Evolutionary conservation across 2,329 filamentous ascomycete genomes (phyloP).

Genomic region (Neoarthrinium moseri): DNA sequence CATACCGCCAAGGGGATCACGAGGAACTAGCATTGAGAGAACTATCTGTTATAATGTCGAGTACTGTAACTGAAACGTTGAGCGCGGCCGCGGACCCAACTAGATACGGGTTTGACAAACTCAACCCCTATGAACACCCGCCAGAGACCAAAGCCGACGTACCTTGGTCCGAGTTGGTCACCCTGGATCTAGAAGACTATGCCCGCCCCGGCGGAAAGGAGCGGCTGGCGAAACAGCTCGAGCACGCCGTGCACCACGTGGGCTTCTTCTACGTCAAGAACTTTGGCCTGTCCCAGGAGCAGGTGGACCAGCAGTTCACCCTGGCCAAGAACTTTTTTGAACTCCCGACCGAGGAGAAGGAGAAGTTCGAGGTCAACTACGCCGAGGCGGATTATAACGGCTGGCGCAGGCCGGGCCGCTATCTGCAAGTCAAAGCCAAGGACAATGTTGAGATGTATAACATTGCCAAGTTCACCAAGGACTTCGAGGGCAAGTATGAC

Average conservation of each 20-base stretch:
- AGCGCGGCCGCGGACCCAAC: no score
- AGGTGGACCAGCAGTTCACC: constrained; percentile 5
- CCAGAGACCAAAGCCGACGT: constrained; percentile 4
- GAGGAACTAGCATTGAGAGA: no score
- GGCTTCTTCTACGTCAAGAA: constrained; percentile 8
- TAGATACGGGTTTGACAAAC: no score
- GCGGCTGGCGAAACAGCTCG: not conserved
- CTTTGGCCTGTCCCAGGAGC: not conserved
- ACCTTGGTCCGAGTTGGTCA: constrained; percentile 3
- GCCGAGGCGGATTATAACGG: constrained; percentile 4
- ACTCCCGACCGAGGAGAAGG: constrained; percentile 42
- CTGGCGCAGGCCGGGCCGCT: not conserved
- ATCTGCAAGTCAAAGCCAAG: constrained; percentile 22
- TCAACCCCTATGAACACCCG: not conserved
- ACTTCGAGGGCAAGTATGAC: constrained; percentile 33
- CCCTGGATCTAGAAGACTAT: not conserved
- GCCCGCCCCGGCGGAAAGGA: not conserved
- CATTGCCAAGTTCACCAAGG: constrained; percentile 47
- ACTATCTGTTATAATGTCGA: no score
- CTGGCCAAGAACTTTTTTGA: constrained; percentile 39
- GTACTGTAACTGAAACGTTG: no score
- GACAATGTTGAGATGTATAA: constrained; percentile 56
- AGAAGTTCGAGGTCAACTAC: constrained; percentile 32
- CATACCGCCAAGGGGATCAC: no score
- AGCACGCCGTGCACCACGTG: constrained; percentile 2